Evolutionary conservation across 1,284 basidiomycete species (phyloP).

Genomic region (Marasmius oreades): DNA sequence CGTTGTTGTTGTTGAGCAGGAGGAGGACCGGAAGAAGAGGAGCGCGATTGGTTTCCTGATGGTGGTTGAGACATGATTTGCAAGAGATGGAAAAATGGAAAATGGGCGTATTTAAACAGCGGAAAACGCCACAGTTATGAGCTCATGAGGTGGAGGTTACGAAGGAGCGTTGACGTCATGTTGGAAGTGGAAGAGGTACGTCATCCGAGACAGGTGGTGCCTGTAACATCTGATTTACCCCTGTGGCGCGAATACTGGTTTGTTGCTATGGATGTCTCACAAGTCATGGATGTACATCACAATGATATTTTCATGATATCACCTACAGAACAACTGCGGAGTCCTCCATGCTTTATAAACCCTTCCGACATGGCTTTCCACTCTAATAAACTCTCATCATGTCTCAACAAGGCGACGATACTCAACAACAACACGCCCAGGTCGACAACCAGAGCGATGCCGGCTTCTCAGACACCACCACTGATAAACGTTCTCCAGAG

Average conservation of each 20-base stretch:
- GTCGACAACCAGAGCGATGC: neutral
- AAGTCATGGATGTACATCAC: neutral
- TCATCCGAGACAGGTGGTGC: no score
- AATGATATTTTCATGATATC: conserved; percentile 5
- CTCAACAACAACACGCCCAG: neutral
- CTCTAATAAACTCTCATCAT: neutral
- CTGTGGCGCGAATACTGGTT: no score
- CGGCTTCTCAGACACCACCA: conserved; percentile 6
- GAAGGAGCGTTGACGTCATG: no score
- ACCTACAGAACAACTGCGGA: neutral
- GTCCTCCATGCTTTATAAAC: neutral
- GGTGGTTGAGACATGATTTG: neutral
- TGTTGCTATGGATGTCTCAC: no score
- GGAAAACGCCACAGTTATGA: conserved; percentile 1
- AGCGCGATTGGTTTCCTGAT: conserved; percentile 9
- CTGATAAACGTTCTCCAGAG: conserved; percentile 20
- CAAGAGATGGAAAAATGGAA: neutral
- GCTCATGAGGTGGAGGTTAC: neutral
- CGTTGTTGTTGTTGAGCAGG: conserved; percentile 10
- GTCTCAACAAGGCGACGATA: conserved; percentile 2
- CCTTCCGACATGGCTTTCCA: no score
- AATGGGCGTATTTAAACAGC: neutral
- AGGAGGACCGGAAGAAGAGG: conserved; percentile 10
- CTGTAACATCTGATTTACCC: no score
- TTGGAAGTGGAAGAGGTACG: no score